Evolutionary conservation across 108 stramenopile genomes (phyloP).

Genomic region (Skeletonema grethae): DNA sequence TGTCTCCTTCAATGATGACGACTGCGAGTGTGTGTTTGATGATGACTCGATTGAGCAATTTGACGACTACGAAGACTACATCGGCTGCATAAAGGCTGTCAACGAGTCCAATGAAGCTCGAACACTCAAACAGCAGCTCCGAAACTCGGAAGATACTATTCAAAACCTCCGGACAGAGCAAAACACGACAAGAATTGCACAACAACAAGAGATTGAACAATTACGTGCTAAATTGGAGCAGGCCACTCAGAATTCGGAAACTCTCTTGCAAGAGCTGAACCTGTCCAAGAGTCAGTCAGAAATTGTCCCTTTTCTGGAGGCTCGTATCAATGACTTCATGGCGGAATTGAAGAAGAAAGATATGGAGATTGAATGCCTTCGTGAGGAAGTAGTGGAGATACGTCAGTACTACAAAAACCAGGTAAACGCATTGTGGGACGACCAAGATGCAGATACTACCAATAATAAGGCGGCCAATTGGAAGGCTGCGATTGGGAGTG

Average conservation of each 20-base stretch:
- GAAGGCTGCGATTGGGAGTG: neutral
- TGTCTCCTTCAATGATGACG: neutral
- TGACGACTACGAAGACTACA: slow-evolving; percentile 5
- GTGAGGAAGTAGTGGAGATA: neutral
- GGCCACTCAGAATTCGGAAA: neutral
- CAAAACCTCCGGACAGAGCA: neutral
- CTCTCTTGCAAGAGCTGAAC: neutral
- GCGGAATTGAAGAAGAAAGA: slow-evolving; percentile 3
- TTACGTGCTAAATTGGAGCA: neutral
- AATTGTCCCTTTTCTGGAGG: neutral
- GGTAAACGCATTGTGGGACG: neutral
- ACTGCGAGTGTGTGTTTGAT: neutral
- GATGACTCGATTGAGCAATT: slow-evolving; percentile 2
- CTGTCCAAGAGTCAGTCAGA: neutral
- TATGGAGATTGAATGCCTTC: slow-evolving; percentile 1
- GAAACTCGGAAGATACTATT: neutral
- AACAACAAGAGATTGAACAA: neutral
- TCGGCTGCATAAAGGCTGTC: neutral
- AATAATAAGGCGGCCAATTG: neutral
- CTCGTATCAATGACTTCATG: neutral
- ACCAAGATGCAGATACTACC: neutral
- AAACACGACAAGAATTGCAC: neutral
- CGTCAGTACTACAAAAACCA: neutral
- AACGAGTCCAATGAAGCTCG: neutral
- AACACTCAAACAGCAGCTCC: neutral